These are phyloP conservation scores for Podila verticillata DNA, from an alignment of 192 early-diverging fungal genomes.

Conservation along the genomic window DNA sequence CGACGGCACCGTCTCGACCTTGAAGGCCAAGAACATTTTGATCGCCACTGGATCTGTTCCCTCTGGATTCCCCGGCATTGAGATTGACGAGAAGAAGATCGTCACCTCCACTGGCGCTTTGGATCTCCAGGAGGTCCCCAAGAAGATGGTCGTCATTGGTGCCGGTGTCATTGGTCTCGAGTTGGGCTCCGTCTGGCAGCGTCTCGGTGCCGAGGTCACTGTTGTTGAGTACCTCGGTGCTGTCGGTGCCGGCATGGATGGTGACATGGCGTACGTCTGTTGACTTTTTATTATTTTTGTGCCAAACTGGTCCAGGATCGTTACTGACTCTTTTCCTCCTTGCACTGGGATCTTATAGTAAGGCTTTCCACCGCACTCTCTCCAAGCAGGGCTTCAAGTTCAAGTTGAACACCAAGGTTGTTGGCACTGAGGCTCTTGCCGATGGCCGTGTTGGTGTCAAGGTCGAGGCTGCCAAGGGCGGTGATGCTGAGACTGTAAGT, in stretches of 20 bases:
- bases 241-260: conserved; percentile 98
- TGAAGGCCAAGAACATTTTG: conserved; percentile 96
- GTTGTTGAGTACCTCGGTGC: conserved; percentile 94
- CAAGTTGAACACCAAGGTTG: conserved; percentile 97
- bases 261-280: conserved; percentile 82
- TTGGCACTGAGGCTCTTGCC: conserved; percentile 82
- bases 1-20: conserved; percentile 75
- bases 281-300: background rate
- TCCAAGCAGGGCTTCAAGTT: conserved; percentile 98
- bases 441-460: conserved; percentile 91
- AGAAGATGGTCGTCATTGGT: conserved; percentile 99
- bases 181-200: conserved; percentile 97
- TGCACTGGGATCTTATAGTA: conserved; percentile 52
- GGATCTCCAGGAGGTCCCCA: conserved; percentile 91
- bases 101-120: conserved; percentile 98
- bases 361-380: conserved; percentile 91
- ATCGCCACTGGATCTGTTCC: conserved; percentile 98
- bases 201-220: conserved; percentile 94
- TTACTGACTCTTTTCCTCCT: background rate
- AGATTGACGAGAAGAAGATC: conserved; percentile 95
- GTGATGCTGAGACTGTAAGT: conserved; percentile 81
- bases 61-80: conserved; percentile 92
- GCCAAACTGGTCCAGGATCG: background rate
- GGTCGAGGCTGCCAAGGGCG: conserved; percentile 89
- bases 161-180: conserved; percentile 99